Evolutionary conservation across 768 basidiomycete species (phyloP), one percentile per base, ranked within the genome.

Genomic region (Lactarius pseudohatsudake): DNA sequence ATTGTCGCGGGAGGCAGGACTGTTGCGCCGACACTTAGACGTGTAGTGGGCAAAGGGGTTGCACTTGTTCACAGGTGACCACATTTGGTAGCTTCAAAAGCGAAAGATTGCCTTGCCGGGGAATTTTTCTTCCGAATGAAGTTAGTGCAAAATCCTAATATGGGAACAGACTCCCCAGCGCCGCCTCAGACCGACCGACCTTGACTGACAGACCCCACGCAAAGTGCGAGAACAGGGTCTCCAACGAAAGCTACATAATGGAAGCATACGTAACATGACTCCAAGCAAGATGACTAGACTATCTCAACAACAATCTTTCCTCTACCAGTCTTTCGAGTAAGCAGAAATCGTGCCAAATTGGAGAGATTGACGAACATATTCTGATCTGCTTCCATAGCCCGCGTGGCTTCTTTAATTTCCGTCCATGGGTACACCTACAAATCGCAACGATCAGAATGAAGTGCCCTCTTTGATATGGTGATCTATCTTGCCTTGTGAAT

Each of bases 311-410:
- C 69, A 53, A 75, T 68, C 61, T 75, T 74, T 41, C 75, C 74
- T 69, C 22, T 32, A 13, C 26, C 22, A 28, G 13, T n/a, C 57
- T 47, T 55, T 54, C 54, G 43, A 26, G 58, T 58, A 40, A 56
- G 62, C 47, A 32, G 18, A 55, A 50, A 26, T n/a, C 32, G 18
- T 38, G 28, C 18, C 26, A n/a, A 41, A 67, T 50, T 16, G n/a
- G 38, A 53, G 30, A 18, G 16, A 45, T 58, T 43, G 4, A 72
- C 80, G 74, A 60, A 74, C 76, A 77, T 81, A 70, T 84, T 88
- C 76, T 79, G 82, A 72, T 94, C 89, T 64, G 79, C 85, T 74
- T 90, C 86, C 89, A 98, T 94, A 77, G 92, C 92, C 67, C 82
- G 80, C 69, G 94, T 92, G 2, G 94, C 94, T 36, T 84, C 84